A percentile compares a stretch with the other conserved stretches of the same genome.
Conservation (phyloP, 225 moss, liverwort and hornwort genomes). For the Rhytidiadelphus loreus region DNA sequence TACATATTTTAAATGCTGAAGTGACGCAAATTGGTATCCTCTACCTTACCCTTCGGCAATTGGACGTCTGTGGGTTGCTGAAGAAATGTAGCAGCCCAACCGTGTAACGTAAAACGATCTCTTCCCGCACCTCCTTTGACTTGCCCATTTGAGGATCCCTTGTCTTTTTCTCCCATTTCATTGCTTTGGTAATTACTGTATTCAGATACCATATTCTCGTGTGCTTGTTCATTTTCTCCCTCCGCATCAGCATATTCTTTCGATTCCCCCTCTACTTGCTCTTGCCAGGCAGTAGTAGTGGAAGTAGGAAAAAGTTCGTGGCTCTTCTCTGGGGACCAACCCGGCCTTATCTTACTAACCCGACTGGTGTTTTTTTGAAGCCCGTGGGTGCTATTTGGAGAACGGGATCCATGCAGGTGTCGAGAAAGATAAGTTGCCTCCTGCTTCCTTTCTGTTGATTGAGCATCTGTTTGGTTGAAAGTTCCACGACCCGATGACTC, state of each 20-base stretch:
- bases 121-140: background rate
- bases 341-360: slow-evolving; percentile 1
- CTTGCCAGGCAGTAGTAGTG: slow-evolving; percentile 14
- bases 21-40: background rate
- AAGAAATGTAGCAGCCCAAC: slow-evolving; percentile 42
- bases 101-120: slow-evolving; percentile 37
- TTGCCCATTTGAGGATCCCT: background rate
- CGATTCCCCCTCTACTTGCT: background rate
- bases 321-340: slow-evolving; percentile 11
- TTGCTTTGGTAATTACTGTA: slow-evolving; percentile 3
- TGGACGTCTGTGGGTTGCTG: slow-evolving; percentile 16
- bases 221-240: background rate
- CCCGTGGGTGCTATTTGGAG: background rate
- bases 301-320: background rate
- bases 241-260: background rate
- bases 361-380: background rate
- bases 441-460: background rate
- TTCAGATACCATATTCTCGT: slow-evolving; percentile 10
- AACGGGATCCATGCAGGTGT: slow-evolving; percentile 5
- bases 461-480: background rate
- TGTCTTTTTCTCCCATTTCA: background rate
- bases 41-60: slow-evolving; percentile 22
- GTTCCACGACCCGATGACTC: background rate
- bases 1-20: background rate
- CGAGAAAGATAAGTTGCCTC: slow-evolving; percentile 8